Base-by-base conservation (phyloP, 768 basidiomycete genomes). In the Hortiboletus flavorubellus region DNA sequence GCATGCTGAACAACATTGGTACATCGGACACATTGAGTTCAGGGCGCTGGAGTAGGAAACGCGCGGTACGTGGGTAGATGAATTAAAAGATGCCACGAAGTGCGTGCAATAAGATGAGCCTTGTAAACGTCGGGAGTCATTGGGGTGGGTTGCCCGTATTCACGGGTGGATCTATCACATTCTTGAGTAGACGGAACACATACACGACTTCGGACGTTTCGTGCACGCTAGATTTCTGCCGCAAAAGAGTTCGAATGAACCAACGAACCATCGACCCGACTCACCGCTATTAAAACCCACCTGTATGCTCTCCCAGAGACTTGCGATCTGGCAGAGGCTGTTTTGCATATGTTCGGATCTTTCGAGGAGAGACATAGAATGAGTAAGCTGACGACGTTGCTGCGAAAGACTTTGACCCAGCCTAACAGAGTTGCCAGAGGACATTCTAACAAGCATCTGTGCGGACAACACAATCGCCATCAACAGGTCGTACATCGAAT, bases 31-130 rank as follows among this genome's bases (percentile, higher is more conserved):
- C 73, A 63, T 98, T 95, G 8, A 98, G 73, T 51, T 84, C 80
- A 1, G 93, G 87, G 2, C 96, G 84, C 70, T 97, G 94, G 0
- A 98, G 80, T 6, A 98, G 80, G 78, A 97, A 98, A 5, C 89
- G 81, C 1, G 91, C 85, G 1, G 87, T 89, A 15, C 87, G 73
- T 0, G 95, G 93, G 66, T 96, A 98, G 42, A 91, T 85, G 69
- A 93, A n/a, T n/a, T 91, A 87, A 72, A 93, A 95, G 34, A 96
- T 78, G 1, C 84, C 85, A 30, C 87, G 80, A 5, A 97, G 72
- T 2, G 91, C 84, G 59, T 98, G 93, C 3, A 87, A 78, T 49
- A 98, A 78, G 61, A 96, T 81, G 16, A 98, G 82, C 2, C 91
- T 86, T 5, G 85, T 81, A 56, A 89, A 87, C 2, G 89, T 82